Conservation (phyloP, 306 rosid species). For the Nissolia schottii region DNA sequence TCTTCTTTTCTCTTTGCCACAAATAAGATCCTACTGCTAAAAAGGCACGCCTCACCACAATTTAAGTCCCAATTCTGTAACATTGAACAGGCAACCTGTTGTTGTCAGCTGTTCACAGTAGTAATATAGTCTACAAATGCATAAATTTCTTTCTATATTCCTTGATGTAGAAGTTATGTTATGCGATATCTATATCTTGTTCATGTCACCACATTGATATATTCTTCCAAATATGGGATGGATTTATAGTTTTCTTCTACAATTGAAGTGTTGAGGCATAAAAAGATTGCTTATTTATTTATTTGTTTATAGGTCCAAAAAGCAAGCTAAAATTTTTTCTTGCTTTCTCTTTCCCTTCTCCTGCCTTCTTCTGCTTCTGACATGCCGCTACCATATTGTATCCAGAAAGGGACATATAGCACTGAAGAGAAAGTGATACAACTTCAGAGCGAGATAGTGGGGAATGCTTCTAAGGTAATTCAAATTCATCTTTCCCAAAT, state of each 20-base stretch:
- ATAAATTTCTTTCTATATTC: neutral
- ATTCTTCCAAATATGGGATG: neutral
- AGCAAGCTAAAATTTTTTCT: neutral
- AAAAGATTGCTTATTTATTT: neutral
- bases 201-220: neutral
- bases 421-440: slow-evolving; percentile 59
- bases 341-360: neutral
- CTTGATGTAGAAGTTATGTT: neutral
- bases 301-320: neutral
- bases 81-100: neutral
- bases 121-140: neutral
- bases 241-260: neutral
- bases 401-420: slow-evolving; percentile 69
- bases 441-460: slow-evolving; percentile 72
- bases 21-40: neutral
- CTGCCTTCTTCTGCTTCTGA: neutral
- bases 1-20: neutral
- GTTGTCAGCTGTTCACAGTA: neutral
- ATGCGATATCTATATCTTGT: neutral
- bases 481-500: slow-evolving; percentile 5
- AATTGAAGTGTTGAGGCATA: neutral
- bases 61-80: neutral
- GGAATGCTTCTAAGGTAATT: slow-evolving; percentile 86
- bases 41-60: neutral
- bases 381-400: neutral